These are phyloP conservation scores for Lentinula guzmanii DNA, from an alignment of 768 basidiomycete genomes.

Conservation along the genomic window DNA sequence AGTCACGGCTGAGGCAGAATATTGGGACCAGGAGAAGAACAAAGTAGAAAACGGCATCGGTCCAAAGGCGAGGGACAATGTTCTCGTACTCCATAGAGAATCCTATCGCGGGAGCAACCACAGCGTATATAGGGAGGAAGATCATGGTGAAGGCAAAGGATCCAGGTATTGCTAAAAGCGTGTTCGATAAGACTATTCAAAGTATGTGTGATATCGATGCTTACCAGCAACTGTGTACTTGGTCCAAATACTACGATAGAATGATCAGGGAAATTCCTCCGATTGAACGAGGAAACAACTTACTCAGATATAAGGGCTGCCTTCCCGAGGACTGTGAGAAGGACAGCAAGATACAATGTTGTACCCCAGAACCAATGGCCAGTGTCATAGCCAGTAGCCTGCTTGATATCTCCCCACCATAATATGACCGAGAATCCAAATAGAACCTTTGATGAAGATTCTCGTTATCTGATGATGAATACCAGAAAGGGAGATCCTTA, in stretches of 20 bases:
- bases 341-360: conserved; percentile 86
- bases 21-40: conserved; percentile 79
- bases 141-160: conserved; percentile 97
- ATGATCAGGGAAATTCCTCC: not conserved
- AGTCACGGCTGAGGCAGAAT: conserved; percentile 81
- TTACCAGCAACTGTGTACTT: conserved; percentile 93
- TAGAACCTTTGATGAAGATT: conserved; percentile 49
- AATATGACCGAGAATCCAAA: conserved; percentile 85
- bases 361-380: conserved; percentile 99
- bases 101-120: conserved; percentile 78
- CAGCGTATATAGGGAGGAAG: conserved; percentile 86
- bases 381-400: conserved; percentile 71
- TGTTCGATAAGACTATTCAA: conserved; percentile 6
- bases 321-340: conserved; percentile 94
- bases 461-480: not conserved
- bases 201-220: conserved; percentile 12
- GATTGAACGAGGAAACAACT: conserved; percentile 24
- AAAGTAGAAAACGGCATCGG: conserved; percentile 85
- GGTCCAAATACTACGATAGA: conserved; percentile 80
- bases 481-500: conserved; percentile 28
- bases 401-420: conserved; percentile 91
- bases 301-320: conserved; percentile 97
- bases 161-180: conserved; percentile 78
- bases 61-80: conserved; percentile 88
- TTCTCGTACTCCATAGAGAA: conserved; percentile 90